These are phyloP conservation scores for Ganoderma boninense DNA, from an alignment of 1,284 basidiomycete genomes.

Conservation along the genomic window DNA sequence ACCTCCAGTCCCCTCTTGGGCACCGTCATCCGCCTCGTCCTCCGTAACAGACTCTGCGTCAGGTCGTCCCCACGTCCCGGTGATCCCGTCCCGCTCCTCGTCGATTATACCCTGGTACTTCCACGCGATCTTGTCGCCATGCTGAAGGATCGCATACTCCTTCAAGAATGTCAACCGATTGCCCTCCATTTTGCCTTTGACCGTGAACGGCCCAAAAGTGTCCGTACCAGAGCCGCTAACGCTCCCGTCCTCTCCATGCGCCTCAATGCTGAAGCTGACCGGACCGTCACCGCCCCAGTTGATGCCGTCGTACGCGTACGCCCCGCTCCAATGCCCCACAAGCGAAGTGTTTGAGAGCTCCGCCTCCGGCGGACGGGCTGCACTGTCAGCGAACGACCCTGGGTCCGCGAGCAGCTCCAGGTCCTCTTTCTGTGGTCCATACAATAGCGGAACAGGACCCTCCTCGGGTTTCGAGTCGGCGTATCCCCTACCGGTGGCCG, in stretches of 20 bases:
- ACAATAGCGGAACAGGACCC: background rate
- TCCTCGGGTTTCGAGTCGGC: background rate
- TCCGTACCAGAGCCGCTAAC: constrained; percentile 12
- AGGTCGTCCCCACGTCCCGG: background rate
- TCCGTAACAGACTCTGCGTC: background rate
- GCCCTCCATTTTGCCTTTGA: background rate
- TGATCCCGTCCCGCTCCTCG: background rate
- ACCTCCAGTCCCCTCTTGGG: background rate
- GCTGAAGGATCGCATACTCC: background rate
- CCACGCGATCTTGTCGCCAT: background rate
- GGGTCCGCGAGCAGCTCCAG: background rate
- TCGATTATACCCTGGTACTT: background rate
- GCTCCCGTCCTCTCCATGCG: background rate
- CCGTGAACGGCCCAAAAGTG: constrained; percentile 4
- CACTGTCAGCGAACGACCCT: background rate
- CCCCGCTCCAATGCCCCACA: constrained; percentile 19
- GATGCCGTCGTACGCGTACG: background rate
- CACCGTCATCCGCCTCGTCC: background rate
- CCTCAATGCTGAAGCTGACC: constrained; percentile 8
- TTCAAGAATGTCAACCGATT: constrained; percentile 4
- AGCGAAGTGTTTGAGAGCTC: background rate
- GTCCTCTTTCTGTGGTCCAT: background rate
- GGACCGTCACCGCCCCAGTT: background rate
- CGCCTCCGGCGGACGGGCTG: background rate
- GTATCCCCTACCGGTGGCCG: background rate